Evolutionary conservation across 371 early-diverging fungal species (phyloP), one percentile per base, ranked within the genome.

Genomic region (Mucor saturninus): DNA sequence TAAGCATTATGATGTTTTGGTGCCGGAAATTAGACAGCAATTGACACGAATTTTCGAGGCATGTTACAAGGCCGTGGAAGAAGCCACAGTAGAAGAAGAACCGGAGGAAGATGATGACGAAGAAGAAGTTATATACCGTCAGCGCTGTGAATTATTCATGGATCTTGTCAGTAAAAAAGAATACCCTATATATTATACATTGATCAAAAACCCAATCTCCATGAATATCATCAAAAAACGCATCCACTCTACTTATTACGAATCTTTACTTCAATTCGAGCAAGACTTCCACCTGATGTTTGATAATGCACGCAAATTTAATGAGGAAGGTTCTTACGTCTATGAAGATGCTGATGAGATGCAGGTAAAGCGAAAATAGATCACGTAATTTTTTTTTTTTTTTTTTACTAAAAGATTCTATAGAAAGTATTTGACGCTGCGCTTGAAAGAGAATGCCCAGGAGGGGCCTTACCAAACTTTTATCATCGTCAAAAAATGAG

Each of bases 171-270:
- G 85, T 72, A 86, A 84, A 64, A 77, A 81, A 53, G 84, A 87
- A 42, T 95, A 94, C 64, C 95, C 97, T 0, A 82, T 90, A 52
- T 95, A 95, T 71, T 95, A 95, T 73, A 73, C 83, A 55, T 78
- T 92, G 70, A 97, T 97, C 69, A 77, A 82, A 48, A 80, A 82
- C n/a, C 97, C 96, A 5, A 95, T 97, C 45, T 85, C 92, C 10
- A 82, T 93, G 85, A 81, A 83, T 31, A 79, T 86, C 61, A 89
- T 92, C 71, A 84, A 86, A 64, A 82, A 80, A 61, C 75, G 85
- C 38, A 85, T 91, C 38, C 75, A 83, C 21, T 79, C 80, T 2
- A 62, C 73, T 4, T 73, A 75, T 65, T 91, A 88, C 71, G 78
- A 78, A 60, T 62, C 74, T 4, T 65, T 86, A 4, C 67, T 65